Percentiles rank a stretch among this genome's conserved stretches.
These are phyloP conservation scores for Plantago ovata DNA, from an alignment of 257 asterid genomes.

Conservation along the genomic window DNA sequence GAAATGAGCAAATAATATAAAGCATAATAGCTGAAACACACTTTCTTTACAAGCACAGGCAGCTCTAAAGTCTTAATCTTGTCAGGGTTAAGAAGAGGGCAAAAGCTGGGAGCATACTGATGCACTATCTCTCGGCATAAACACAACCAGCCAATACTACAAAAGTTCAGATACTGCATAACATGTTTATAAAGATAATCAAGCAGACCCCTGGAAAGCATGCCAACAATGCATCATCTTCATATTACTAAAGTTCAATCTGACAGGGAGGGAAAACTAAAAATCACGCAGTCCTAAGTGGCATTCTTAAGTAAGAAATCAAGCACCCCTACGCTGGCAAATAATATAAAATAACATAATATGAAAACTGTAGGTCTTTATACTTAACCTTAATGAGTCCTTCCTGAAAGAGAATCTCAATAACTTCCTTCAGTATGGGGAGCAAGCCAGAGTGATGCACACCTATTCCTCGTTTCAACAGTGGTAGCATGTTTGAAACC, in stretches of 20 bases:
- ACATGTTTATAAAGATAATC: too few species aligned
- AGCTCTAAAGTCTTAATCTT: background rate
- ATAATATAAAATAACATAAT: constrained; percentile 11
- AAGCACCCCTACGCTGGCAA: constrained; percentile 12
- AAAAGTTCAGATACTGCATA: too few species aligned
- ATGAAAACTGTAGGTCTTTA: constrained; percentile 1
- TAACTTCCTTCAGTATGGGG: constrained; percentile 95
- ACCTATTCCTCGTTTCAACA: constrained; percentile 93
- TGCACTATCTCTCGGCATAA: too few species aligned
- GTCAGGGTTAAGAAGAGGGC: constrained; percentile 7
- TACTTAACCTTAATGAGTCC: constrained; percentile 79
- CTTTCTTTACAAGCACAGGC: background rate
- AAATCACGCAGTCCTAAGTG: background rate
- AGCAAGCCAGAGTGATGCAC: constrained; percentile 99
- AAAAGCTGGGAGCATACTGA: constrained; percentile 11
- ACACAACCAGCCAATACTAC: too few species aligned
- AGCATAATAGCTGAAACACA: constrained; percentile 3
- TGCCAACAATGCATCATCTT: too few species aligned
- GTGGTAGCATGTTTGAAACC: constrained; percentile 93
- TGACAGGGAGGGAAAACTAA: background rate
- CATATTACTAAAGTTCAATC: background rate
- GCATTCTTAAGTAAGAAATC: constrained; percentile 4
- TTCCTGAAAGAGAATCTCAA: constrained; percentile 97
- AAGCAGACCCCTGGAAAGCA: too few species aligned
- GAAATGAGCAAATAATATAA: constrained; percentile 22